Conservation (phyloP, 2,329 filamentous ascomycete genomes). For the Sphaerulina populicola region DNA sequence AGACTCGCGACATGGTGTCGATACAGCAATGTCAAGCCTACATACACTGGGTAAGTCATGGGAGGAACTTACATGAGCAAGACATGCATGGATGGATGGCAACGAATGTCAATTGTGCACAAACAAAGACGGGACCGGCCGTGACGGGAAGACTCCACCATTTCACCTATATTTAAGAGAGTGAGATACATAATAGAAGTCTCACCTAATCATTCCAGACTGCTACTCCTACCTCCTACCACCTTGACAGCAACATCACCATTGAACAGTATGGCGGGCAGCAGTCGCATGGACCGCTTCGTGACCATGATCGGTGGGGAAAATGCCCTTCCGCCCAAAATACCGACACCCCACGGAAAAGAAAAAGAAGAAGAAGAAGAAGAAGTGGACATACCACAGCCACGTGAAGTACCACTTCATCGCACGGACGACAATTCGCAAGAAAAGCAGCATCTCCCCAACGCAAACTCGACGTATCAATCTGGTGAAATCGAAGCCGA, state of each 20-base stretch:
- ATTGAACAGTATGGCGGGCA: slow-evolving; percentile 1
- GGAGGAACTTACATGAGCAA: too few relatives aligned
- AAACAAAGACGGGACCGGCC: too few relatives aligned
- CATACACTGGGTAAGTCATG: too few relatives aligned
- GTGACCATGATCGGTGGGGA: slow-evolving; percentile 16
- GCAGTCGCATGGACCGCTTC: slow-evolving; percentile 7
- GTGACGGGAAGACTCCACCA: too few relatives aligned
- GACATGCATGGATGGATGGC: too few relatives aligned
- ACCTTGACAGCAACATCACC: not conserved
- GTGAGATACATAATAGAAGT: too few relatives aligned
- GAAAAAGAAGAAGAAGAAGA: slow-evolving; percentile 2
- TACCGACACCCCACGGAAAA: slow-evolving; percentile 6
- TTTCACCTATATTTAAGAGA: too few relatives aligned
- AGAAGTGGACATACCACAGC: not conserved
- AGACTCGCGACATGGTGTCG: too few relatives aligned
- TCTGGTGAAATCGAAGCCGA: not conserved
- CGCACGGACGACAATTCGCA: slow-evolving; percentile 11
- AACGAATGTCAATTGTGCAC: too few relatives aligned
- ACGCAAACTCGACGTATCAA: not conserved
- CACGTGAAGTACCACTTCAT: not conserved
- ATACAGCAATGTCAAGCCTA: too few relatives aligned
- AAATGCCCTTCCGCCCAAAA: slow-evolving; percentile 16
- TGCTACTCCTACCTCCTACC: not conserved
- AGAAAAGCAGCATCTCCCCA: slow-evolving; percentile 6
- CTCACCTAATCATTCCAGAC: too few relatives aligned